phyloP scores from a whole-genome alignment of 1,139 yeast genomes.

The Blastobotrys apis region DNA sequence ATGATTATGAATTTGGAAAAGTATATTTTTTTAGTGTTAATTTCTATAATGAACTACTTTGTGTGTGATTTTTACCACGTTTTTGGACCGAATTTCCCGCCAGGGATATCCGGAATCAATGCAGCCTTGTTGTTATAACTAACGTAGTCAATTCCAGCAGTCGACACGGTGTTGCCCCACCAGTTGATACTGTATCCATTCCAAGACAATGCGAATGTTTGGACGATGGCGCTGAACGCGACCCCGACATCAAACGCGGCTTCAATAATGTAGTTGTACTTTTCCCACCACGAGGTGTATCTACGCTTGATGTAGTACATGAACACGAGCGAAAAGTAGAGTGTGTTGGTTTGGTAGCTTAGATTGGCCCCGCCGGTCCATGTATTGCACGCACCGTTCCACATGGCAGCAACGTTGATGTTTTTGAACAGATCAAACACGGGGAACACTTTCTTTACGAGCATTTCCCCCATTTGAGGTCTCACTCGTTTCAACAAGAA shows the following conservation, averaged over 20 bases:
- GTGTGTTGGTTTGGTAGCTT: background rate
- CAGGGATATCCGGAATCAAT: background rate
- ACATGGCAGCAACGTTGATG: background rate
- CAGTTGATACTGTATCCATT: slow-evolving; percentile 46
- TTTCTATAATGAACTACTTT: too few species aligned
- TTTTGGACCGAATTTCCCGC: background rate
- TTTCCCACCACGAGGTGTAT: slow-evolving; percentile 57
- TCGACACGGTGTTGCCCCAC: slow-evolving; percentile 57
- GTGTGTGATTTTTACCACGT: background rate
- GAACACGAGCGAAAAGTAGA: background rate
- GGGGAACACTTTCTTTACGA: background rate
- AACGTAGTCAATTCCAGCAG: slow-evolving; percentile 43
- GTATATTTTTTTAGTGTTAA: background rate
- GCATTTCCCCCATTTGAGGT: background rate
- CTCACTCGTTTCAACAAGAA: background rate
- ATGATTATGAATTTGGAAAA: too few species aligned
- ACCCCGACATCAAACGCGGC: slow-evolving; percentile 58
- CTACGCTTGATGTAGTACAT: slow-evolving; percentile 43
- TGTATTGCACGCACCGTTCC: background rate
- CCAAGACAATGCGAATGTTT: slow-evolving; percentile 44
- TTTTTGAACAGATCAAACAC: background rate
- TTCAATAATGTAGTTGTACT: slow-evolving; percentile 57
- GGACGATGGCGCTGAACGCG: slow-evolving; percentile 52
- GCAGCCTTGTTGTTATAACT: background rate
- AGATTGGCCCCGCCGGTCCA: background rate